Percentiles rank a stretch among this genome's conserved stretches.
phyloP scores from a whole-genome alignment of 129 eudicot genomes.

The Heracleum sosnowskyi region DNA sequence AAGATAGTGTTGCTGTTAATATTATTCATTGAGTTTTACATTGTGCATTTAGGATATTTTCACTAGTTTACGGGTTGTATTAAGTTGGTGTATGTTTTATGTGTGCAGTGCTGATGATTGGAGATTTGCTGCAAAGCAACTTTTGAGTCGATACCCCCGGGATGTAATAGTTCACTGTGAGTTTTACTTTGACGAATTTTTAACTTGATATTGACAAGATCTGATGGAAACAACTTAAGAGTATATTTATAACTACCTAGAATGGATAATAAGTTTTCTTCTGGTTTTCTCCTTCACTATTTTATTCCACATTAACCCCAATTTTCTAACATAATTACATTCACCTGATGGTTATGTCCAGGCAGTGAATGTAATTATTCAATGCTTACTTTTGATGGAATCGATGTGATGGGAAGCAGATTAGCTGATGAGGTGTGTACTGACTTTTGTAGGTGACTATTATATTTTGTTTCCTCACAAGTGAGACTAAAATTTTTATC shows the following conservation, averaged over 20 bases:
- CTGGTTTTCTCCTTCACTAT: background rate
- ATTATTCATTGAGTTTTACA: background rate
- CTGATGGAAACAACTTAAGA: background rate
- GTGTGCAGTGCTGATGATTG: constrained; percentile 71
- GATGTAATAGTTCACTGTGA: constrained; percentile 81
- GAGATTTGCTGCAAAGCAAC: constrained; percentile 81
- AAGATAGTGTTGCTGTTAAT: background rate
- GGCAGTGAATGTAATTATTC: constrained; percentile 80
- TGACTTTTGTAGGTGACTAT: constrained; percentile 2
- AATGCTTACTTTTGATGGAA: constrained; percentile 81
- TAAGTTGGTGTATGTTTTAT: background rate
- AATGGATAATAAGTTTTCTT: background rate
- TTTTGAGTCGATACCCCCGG: constrained; percentile 60
- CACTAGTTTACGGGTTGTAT: background rate
- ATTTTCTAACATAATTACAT: background rate
- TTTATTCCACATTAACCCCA: background rate
- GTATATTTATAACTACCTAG: background rate
- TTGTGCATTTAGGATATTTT: background rate
- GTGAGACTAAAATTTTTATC: background rate
- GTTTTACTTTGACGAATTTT: constrained; percentile 11
- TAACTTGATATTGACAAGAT: background rate
- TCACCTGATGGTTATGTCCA: constrained; percentile 30
- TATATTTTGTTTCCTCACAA: background rate
- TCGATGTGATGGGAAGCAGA: constrained; percentile 93
- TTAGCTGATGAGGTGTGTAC: constrained; percentile 84